Evolutionary conservation across 2,329 filamentous ascomycete genomes (phyloP), one percentile per base, ranked within the genome.

Genomic region (Colletotrichum cuscutae): DNA sequence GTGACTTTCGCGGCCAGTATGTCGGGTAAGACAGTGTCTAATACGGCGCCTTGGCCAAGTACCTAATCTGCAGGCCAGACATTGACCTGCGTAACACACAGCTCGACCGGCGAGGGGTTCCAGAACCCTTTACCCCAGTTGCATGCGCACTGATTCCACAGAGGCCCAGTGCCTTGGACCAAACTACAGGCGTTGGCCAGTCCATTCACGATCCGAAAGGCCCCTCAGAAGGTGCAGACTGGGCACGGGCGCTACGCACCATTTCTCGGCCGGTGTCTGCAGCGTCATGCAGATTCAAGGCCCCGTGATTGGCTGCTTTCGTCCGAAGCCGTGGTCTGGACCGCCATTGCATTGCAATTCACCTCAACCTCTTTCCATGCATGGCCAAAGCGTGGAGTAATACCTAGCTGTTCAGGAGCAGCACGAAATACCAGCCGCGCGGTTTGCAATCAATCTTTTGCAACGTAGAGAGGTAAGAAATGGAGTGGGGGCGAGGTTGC

Each of bases 201-300:
- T 49, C 42, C 1, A 4, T 9, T n/a, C 15, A 49, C 3, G 6
- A 49, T 49, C 42, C 19, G 42, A 19, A 49, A 7, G 7, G 3
- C 19, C 0, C 9, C 42, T 19, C 19, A 2, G 19, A 7, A n/a
- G 15, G 42, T 35, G 28, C n/a, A 22, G 46, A 28, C n/a, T 19
- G 61, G 22, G 46, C 28, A 15, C n/a, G 30, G 46, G 28, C 13
- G 28, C 12, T 9, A 32, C n/a, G 54, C n/a, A 15, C 15, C n/a
- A 24, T 5, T 37, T 9, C 32, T 60, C 28, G 32, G 57, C 57
- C 57, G 9, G 26, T 60, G 32, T 60, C 57, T 60, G 57, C 57
- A 60, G 57, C 42, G n/a, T 8, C 11, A 24, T n/a, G n/a, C n/a
- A 26, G 24, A 3, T 42, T 42, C 32, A 15, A 22, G 32, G 1